Conservation (phyloP, 352 stramenopile species). For the Hyaloperonospora arabidopsidis region DNA sequence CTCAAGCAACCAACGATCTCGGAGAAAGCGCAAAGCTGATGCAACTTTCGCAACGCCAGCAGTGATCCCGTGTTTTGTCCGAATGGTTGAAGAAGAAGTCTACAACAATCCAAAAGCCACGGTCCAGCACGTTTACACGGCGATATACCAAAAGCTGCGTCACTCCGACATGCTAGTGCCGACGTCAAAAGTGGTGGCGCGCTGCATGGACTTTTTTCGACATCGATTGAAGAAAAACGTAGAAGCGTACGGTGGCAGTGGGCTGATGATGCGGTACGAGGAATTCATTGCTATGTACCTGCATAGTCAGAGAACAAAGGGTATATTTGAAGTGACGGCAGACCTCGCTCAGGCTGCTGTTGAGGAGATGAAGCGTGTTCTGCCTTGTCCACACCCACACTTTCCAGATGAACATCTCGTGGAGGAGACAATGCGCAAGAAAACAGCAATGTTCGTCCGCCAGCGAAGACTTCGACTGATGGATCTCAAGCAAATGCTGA, state of each 20-base stretch:
- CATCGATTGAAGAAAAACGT: constrained; percentile 34
- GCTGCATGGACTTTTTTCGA: constrained; percentile 31
- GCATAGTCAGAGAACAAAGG: constrained; percentile 21
- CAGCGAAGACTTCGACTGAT: constrained; percentile 35
- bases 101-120: constrained; percentile 34
- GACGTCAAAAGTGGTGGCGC: constrained; percentile 34
- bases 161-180: constrained; percentile 36
- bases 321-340: constrained; percentile 14
- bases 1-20: neutral
- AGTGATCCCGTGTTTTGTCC: constrained; percentile 41
- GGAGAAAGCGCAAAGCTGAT: constrained; percentile 21
- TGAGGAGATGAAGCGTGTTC: constrained; percentile 44
- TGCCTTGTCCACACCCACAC: constrained; percentile 37
- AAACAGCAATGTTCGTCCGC: constrained; percentile 28
- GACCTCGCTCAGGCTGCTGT: constrained; percentile 18
- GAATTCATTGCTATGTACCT: constrained; percentile 42
- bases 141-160: constrained; percentile 30
- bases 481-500: constrained; percentile 43
- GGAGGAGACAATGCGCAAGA: constrained; percentile 31
- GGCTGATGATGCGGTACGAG: constrained; percentile 53
- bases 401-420: constrained; percentile 39
- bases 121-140: constrained; percentile 36
- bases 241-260: constrained; percentile 27
- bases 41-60: constrained; percentile 7
- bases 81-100: constrained; percentile 48